These are phyloP conservation scores for Miscanthus lutarioriparius DNA, from an alignment of 176 grass and related monocot species.

Conservation along the genomic window DNA sequence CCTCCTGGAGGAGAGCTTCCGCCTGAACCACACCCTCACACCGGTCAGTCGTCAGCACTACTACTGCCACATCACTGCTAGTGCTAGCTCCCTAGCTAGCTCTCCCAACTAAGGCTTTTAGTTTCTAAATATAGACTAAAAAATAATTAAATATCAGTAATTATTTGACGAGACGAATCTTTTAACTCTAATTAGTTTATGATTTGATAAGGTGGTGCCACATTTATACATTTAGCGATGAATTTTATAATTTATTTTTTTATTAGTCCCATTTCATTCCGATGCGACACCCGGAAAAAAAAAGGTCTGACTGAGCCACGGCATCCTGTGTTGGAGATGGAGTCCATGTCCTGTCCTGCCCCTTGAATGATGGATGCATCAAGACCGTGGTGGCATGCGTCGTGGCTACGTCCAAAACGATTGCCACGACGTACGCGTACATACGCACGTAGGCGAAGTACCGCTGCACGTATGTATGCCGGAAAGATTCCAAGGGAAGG, in stretches of 20 bases:
- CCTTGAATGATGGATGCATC: background rate
- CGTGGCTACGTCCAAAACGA: background rate
- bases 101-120: too few relatives aligned
- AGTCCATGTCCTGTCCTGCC: background rate
- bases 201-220: too few relatives aligned
- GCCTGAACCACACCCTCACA: conserved; percentile 83
- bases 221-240: too few relatives aligned
- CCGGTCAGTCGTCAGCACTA: conserved; percentile 36
- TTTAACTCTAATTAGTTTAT: too few relatives aligned
- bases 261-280: too few relatives aligned
- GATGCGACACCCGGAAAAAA: too few relatives aligned
- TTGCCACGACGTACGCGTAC: background rate
- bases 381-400: background rate
- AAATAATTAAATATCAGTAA: too few relatives aligned
- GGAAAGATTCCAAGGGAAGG: background rate
- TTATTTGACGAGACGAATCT: too few relatives aligned
- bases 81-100: too few relatives aligned
- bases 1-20: conserved; percentile 90
- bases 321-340: background rate
- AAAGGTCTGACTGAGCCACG: background rate
- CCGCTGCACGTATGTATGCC: background rate
- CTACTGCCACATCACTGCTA: background rate
- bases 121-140: too few relatives aligned
- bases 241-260: too few relatives aligned
- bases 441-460: background rate